Evolutionary conservation across 768 basidiomycete genomes (phyloP), one percentile per base, ranked within the genome.

Genomic region (Pleurotus salmoneostramineus): DNA sequence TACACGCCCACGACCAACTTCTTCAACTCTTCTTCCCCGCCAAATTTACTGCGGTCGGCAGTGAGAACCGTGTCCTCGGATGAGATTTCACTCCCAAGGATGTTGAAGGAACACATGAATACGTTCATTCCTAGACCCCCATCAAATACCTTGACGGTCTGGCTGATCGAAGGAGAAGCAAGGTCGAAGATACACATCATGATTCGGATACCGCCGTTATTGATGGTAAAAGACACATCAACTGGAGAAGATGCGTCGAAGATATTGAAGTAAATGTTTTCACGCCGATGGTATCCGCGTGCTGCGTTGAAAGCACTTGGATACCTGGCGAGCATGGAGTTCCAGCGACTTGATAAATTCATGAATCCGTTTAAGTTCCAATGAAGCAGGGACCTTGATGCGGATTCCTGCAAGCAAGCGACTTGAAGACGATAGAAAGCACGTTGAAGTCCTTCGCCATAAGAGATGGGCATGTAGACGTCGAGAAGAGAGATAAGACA

Each of bases 381-480:
- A 15, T 45, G 44, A 15, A 45, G 17, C 1, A 45, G 21, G 36
- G 33, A 35, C 6, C 36, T 12, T 8, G 51, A 37, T 8, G 33
- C 15, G 15, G 14, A n/a, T 10, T 45, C 44, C 12, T 51, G 50
- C 5, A 34, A 7, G 32, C 50, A 51, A 1, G 21, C 50, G 33
- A 54, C 15, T 32, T 54, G 51, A 7, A 54, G 51, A 27, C 51
- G 34, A 42, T 54, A 54, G 35, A 54, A 54, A 10, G 51, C 51
- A 8, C 51, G 51, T 8, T 37, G n/a, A 11, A 12, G 8, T 12
- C 51, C 51, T 40, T 54, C 51, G 3, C 37, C 51, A 17, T 54
- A 54, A 6, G 51, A 35, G 51, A 54, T 54, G 34, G 51, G 36
- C 3, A 54, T n/a, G 14, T 37, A 15, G 35, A 54, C 35, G 36